Evolutionary conservation across 2,329 filamentous ascomycete genomes (phyloP), one percentile per base, ranked within the genome.

Genomic region (Pleurostoma richardsiae): DNA sequence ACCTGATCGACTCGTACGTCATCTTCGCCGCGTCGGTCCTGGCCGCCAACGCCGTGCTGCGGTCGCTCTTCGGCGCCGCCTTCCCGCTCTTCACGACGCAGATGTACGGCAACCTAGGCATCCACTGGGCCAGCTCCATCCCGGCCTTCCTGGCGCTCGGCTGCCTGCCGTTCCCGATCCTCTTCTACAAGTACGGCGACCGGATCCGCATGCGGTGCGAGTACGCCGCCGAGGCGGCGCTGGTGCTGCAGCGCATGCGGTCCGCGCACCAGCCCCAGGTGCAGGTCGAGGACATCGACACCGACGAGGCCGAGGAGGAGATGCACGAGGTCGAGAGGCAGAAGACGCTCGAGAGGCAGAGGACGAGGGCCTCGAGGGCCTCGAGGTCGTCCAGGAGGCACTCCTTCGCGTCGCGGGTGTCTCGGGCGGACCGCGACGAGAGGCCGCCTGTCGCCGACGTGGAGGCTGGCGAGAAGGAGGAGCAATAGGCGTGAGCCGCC

Each of bases 21-120:
- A 80, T 82, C 54, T 83, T 80, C 52, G 79, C 81, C 0, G 79
- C 79, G 1, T 79, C 73, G 0, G 79, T 78, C 0, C 62, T 83
- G 6, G 79, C 80, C 7, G 79, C 77, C 3, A 81, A 77, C 54
- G 69, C 74, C 2, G 72, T 83, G 27, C 61, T 83, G 6, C 71
- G 80, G 49, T 80, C 76, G 0, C 53, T 78, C 8, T 80, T 83
- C 46, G 79, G 77, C 49, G 73, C 76, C 2, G 74, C 70, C 1
- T 83, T 83, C 60, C 79, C 79, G 1, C 66, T 82, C 2, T 82
- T 82, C 59, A 80, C 77, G 3, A 65, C 61, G 6, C 36, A 51
- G 3, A 52, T 52, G 50, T 52, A 50, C 45, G 38, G 36, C 3
- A 46, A 43, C 10, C 45, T 52, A 6, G 50, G 50, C n/a, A 38